Evolutionary conservation across 148 eudicot species (phyloP), one percentile per base, ranked within the genome.

Genomic region (Dysphania ambrosioides): DNA sequence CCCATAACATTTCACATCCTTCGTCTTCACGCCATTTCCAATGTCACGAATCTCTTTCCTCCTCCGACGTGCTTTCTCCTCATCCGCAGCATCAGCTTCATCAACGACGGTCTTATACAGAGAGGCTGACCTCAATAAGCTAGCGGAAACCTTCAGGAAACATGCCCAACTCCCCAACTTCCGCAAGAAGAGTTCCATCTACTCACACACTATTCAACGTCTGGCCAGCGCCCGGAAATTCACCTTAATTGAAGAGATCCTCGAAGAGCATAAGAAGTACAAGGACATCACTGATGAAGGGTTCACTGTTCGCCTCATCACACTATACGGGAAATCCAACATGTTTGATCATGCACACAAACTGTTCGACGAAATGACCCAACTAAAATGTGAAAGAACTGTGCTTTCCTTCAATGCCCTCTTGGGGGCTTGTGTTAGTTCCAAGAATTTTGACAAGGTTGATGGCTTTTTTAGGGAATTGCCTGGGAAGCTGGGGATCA

Each of bases 341-440:
- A 88, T 92, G 96, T 81, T 86, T 72, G 83, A 85, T 35, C 84
- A 86, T 56, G 96, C 96, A 8, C 71, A 26, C 41, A 77, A 88
- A 74, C 72, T 90, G 86, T 90, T 88, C 72, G 96, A 90, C 21
- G 90, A 90, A 88, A 87, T 90, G 96, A 83, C 89, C 38, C 69
- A 81, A 2, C 59, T 62, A 21, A 80, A 83, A 6, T 83, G 87
- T 51, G 68, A 42, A 1, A 81, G 88, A 7, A 83, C 91, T 27
- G 87, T 87, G 0, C 56, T 44, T 29, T 88, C 93, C 1, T 79
- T 87, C 16, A 93, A 93, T 77, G 91, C 89, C 68, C 88, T 93
- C 30, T 72, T 93, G 74, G 83, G 78, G 10, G 90, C 93, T 51
- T 84, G 88, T 66, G 82, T 90, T 24, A 79, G 53, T 66, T 79